A percentile compares a stretch with the other conserved stretches of the same genome.
These are phyloP conservation scores for Xanthoconium purpureum DNA, from an alignment of 768 basidiomycete genomes.

Conservation along the genomic window DNA sequence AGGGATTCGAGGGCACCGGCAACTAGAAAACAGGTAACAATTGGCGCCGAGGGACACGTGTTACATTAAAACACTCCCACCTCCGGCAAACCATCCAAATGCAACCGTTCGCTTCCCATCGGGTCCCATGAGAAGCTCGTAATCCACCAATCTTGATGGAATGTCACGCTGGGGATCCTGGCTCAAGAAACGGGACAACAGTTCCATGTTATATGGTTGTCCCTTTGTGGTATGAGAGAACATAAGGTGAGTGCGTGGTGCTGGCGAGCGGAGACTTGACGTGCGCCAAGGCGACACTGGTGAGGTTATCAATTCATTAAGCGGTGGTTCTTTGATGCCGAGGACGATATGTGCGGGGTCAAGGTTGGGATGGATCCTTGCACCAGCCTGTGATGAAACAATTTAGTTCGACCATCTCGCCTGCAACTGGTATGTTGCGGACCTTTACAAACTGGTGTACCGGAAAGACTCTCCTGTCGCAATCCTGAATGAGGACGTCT, in stretches of 20 bases:
- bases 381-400: constrained; percentile 63
- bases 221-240: constrained; percentile 92
- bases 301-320: constrained; percentile 54
- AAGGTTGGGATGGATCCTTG: constrained; percentile 55
- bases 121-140: constrained; percentile 68
- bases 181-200: constrained; percentile 64
- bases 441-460: constrained; percentile 66
- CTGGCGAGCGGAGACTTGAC: constrained; percentile 15
- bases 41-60: neutral
- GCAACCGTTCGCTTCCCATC: constrained; percentile 77
- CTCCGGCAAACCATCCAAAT: constrained; percentile 92
- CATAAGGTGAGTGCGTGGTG: constrained; percentile 75
- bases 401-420: neutral
- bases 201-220: constrained; percentile 78
- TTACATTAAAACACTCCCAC: constrained; percentile 37
- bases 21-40: constrained; percentile 41
- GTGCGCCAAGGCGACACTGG: constrained; percentile 33
- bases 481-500: constrained; percentile 71
- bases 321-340: constrained; percentile 86
- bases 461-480: constrained; percentile 70
- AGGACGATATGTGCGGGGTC: constrained; percentile 68
- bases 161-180: constrained; percentile 17
- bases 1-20: constrained; percentile 84
- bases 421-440: neutral
- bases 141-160: constrained; percentile 69